Evolutionary conservation across 2,329 filamentous ascomycete species (phyloP).

Genomic region (Anthostomella pinea): DNA sequence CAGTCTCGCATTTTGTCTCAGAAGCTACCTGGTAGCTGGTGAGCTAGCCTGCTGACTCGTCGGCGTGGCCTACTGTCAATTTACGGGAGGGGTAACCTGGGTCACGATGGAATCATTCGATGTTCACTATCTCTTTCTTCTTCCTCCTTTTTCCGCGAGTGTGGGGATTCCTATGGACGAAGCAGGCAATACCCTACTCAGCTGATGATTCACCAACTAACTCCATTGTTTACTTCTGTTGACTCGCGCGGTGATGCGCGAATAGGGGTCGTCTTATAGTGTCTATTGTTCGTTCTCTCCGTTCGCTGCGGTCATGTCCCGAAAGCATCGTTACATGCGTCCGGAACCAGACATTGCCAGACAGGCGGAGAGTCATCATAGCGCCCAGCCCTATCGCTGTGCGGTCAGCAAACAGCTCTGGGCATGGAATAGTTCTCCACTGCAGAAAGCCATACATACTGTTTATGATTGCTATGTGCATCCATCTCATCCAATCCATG

Average conservation of each 20-base stretch:
- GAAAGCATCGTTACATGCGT: not conserved
- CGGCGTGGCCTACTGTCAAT: not conserved
- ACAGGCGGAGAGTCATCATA: slow-evolving; percentile 2
- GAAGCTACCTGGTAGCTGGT: no score
- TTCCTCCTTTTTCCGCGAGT: not conserved
- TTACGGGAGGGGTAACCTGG: not conserved
- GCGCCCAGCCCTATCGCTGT: not conserved
- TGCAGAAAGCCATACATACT: not conserved
- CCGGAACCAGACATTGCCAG: slow-evolving; percentile 1
- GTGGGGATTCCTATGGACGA: not conserved
- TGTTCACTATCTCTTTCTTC: not conserved
- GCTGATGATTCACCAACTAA: no score
- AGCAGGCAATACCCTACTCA: not conserved
- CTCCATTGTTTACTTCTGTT: no score
- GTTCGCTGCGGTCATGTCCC: not conserved
- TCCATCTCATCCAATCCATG: slow-evolving; percentile 5
- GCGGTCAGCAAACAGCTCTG: not conserved
- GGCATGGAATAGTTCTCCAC: no score
- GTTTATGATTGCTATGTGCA: not conserved
- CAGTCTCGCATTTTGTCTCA: no score
- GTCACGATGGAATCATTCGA: slow-evolving; percentile 3
- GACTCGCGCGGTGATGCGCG: no score
- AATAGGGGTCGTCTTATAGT: no score
- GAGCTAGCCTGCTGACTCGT: not conserved
- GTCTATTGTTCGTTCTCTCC: no score